These are phyloP conservation scores for Mucor irregularis DNA, from an alignment of 371 early-diverging fungal genomes.

Conservation along the genomic window DNA sequence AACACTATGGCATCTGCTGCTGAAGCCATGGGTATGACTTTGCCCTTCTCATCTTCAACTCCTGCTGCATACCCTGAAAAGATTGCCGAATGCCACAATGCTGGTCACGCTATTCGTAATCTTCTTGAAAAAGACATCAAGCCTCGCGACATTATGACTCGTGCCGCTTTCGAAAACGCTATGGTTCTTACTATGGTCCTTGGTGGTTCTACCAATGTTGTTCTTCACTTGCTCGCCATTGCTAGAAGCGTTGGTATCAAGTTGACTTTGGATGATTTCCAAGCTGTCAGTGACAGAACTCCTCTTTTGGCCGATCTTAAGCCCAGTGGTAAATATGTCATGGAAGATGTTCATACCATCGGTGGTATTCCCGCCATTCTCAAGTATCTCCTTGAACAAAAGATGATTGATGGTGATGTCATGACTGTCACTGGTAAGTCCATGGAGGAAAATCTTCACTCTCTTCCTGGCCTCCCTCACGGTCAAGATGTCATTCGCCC, in stretches of 20 bases:
- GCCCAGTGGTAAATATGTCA: conserved; percentile 88
- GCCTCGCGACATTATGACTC: conserved; percentile 94
- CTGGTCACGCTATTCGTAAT: conserved; percentile 82
- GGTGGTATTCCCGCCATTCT: conserved; percentile 90
- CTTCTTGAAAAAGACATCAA: conserved; percentile 88
- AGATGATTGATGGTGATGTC: conserved; percentile 72
- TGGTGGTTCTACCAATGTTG: conserved; percentile 97
- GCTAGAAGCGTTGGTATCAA: conserved; percentile 80
- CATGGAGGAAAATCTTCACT: conserved; percentile 75
- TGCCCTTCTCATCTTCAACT: conserved; percentile 92
- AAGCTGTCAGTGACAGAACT: conserved; percentile 80
- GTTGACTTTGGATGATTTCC: conserved; percentile 92
- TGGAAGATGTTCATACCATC: conserved; percentile 81
- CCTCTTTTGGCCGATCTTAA: conserved; percentile 97
- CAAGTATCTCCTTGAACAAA: conserved; percentile 78
- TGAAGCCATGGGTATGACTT: conserved; percentile 95
- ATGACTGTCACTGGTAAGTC: conserved; percentile 90
- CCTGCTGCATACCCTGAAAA: conserved; percentile 89
- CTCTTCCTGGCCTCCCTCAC: conserved; percentile 61
- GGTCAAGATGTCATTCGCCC: conserved; percentile 90
- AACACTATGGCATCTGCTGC: conserved; percentile 97
- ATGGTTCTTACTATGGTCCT: conserved; percentile 89
- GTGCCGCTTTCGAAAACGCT: conserved; percentile 92
- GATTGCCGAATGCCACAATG: conserved; percentile 81
- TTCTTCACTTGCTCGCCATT: conserved; percentile 95